phyloP scores from a whole-genome alignment of 106 monocot genomes.

The Allium cepa region DNA sequence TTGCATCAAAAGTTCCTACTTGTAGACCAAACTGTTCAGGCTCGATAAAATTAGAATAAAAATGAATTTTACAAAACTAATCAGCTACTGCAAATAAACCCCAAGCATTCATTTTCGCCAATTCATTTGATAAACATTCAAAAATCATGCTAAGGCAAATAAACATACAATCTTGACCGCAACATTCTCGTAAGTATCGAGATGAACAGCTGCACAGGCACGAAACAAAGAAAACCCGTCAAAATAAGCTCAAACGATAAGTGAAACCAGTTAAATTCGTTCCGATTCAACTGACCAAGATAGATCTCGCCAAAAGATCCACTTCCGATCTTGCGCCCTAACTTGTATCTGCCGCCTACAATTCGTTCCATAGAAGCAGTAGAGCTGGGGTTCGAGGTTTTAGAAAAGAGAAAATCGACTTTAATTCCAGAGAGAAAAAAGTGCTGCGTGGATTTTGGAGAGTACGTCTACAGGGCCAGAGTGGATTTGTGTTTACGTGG shows the following conservation, averaged over 20 bases:
- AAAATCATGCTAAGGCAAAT: background rate
- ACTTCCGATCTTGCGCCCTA: conserved; percentile 88
- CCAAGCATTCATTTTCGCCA: background rate
- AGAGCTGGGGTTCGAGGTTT: no score
- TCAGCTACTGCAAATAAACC: background rate
- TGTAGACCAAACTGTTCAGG: background rate
- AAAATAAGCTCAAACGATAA: background rate
- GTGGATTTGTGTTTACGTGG: no score
- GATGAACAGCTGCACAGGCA: conserved; percentile 64
- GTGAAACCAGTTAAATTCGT: background rate
- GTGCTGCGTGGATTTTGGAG: no score
- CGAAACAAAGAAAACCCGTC: background rate
- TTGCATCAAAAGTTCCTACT: background rate
- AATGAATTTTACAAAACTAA: background rate
- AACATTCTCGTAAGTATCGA: conserved; percentile 87
- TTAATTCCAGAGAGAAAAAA: no score
- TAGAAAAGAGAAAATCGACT: no score
- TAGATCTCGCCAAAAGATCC: conserved; percentile 94
- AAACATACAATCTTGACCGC: conserved; percentile 91
- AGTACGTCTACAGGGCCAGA: no score
- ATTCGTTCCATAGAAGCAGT: conserved; percentile 55
- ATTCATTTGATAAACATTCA: background rate
- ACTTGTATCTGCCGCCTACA: conserved; percentile 83
- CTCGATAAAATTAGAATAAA: background rate
- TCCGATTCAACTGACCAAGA: conserved; percentile 41